These are phyloP conservation scores for Acorus gramineus DNA, from an alignment of 106 monocot genomes.

Conservation along the genomic window DNA sequence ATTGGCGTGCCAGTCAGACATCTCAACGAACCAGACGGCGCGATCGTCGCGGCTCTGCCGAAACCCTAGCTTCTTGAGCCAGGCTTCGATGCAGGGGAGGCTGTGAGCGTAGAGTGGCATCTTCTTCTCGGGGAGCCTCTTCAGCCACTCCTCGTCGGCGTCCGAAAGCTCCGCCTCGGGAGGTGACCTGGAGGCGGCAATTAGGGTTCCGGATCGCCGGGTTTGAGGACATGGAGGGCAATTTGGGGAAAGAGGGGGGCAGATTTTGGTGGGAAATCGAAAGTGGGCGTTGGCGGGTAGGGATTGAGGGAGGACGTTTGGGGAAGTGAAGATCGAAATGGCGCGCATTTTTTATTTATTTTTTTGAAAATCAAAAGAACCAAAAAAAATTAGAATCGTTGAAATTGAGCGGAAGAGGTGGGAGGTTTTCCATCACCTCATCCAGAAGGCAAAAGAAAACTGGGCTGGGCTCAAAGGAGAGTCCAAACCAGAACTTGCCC, in stretches of 20 bases:
- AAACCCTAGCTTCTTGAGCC: slow-evolving; percentile 73
- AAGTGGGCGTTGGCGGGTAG: no score
- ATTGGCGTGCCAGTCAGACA: slow-evolving; percentile 77
- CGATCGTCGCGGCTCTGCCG: slow-evolving; percentile 60
- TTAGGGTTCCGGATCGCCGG: background rate
- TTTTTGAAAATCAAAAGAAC: no score
- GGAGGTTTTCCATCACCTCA: no score
- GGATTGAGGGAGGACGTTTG: no score
- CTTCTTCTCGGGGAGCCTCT: slow-evolving; percentile 92
- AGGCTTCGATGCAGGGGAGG: slow-evolving; percentile 91
- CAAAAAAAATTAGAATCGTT: no score
- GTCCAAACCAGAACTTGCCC: no score
- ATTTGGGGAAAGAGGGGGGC: background rate
- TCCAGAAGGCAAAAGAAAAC: no score
- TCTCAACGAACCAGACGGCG: slow-evolving; percentile 71
- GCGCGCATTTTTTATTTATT: no score
- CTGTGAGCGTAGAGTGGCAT: slow-evolving; percentile 95
- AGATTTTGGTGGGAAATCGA: background rate
- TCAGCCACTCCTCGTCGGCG: slow-evolving; percentile 61
- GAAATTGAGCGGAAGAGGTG: no score
- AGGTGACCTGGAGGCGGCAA: slow-evolving; percentile 2
- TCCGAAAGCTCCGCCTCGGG: slow-evolving; percentile 26
- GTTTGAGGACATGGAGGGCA: background rate
- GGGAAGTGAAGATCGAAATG: no score
- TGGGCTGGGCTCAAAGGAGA: no score